Percentiles rank a stretch among this genome's conserved stretches.
phyloP scores from a whole-genome alignment of 768 basidiomycete genomes.

The Hygrocybe coccinea region DNA sequence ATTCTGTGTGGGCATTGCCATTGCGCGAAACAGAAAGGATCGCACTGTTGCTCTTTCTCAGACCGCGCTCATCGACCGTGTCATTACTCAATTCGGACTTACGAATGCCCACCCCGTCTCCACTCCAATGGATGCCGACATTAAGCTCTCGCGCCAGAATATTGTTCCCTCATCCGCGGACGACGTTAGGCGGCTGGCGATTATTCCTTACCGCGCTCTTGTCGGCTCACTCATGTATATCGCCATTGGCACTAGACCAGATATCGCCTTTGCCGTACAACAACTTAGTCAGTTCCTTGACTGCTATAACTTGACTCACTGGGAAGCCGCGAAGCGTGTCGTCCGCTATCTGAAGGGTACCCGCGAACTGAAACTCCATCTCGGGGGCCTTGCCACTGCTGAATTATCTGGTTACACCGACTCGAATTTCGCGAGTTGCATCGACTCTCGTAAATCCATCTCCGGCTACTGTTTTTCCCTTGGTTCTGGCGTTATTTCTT shows the following conservation, averaged over 20 bases:
- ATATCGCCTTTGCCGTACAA: slow-evolving; percentile 25
- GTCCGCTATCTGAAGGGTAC: slow-evolving; percentile 13
- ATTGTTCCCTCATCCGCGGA: too few relatives aligned
- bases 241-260: slow-evolving; percentile 19
- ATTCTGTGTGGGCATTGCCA: slow-evolving; percentile 35
- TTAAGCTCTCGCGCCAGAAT: neutral
- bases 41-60: slow-evolving; percentile 22
- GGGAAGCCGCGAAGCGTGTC: slow-evolving; percentile 22
- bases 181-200: too few relatives aligned
- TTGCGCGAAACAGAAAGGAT: slow-evolving; percentile 23
- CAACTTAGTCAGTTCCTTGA: slow-evolving; percentile 28
- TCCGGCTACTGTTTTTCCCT: slow-evolving; percentile 34
- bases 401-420: slow-evolving; percentile 12
- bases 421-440: slow-evolving; percentile 11
- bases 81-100: neutral
- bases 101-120: neutral
- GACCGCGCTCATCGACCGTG: slow-evolving; percentile 22
- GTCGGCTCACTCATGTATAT: slow-evolving; percentile 19
- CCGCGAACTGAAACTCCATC: neutral
- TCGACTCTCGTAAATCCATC: slow-evolving; percentile 13
- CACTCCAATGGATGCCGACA: neutral
- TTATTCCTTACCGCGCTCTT: slow-evolving; percentile 6
- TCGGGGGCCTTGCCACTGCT: slow-evolving; percentile 5
- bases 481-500: slow-evolving; percentile 29
- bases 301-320: slow-evolving; percentile 21